phyloP scores from a whole-genome alignment of 768 basidiomycete genomes.

The Gloeopeniophorella convolvens region DNA sequence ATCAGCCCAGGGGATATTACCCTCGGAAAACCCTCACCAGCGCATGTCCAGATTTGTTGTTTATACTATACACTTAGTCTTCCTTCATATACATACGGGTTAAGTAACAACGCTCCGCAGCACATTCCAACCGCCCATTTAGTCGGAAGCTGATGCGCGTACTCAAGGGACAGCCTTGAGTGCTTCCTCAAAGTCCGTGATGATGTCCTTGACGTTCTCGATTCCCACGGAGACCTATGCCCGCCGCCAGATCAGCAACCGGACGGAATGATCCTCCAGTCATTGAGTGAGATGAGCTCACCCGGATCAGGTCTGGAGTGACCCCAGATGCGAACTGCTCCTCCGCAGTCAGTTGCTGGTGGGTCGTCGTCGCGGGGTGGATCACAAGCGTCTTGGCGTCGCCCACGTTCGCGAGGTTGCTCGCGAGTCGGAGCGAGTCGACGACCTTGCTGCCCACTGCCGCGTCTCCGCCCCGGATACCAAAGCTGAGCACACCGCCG shows the following conservation, averaged over 20 bases:
- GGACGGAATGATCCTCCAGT: background rate
- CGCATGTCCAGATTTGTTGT: too few relatives aligned
- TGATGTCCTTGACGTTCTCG: slow-evolving; percentile 38
- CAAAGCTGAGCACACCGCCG: slow-evolving; percentile 76
- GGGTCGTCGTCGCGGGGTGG: slow-evolving; percentile 73
- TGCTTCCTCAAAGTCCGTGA: slow-evolving; percentile 36
- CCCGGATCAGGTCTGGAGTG: slow-evolving; percentile 68
- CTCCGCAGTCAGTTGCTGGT: slow-evolving; percentile 55
- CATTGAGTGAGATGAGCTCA: slow-evolving; percentile 27
- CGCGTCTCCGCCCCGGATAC: slow-evolving; percentile 51
- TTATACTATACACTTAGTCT: too few relatives aligned
- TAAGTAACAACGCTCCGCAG: too few relatives aligned
- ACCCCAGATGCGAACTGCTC: slow-evolving; percentile 66
- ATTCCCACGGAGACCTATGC: slow-evolving; percentile 37
- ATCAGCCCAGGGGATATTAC: too few relatives aligned
- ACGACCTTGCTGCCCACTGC: slow-evolving; percentile 51
- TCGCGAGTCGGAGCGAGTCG: slow-evolving; percentile 64
- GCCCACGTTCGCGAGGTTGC: slow-evolving; percentile 68
- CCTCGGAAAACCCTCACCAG: too few relatives aligned
- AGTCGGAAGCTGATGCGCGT: too few relatives aligned
- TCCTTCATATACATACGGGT: too few relatives aligned
- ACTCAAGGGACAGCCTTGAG: slow-evolving; percentile 26
- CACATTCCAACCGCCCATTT: too few relatives aligned
- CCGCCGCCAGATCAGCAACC: background rate
- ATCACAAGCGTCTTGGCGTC: slow-evolving; percentile 80